Conservation (phyloP, 371 early-diverging fungal genomes). For the Syncephalastrum monosporum region DNA sequence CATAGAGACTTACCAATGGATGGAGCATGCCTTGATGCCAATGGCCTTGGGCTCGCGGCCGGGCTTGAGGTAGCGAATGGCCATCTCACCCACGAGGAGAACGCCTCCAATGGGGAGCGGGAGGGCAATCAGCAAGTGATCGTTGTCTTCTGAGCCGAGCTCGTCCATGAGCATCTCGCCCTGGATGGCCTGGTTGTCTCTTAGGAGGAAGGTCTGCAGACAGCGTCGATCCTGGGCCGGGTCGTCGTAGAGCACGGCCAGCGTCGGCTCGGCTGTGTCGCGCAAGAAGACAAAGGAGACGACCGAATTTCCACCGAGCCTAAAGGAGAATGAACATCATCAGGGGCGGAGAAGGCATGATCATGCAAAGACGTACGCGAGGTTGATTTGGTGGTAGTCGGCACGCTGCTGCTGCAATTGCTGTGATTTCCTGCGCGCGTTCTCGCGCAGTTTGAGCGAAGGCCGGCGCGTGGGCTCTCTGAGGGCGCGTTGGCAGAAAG, state of each 20-base stretch:
- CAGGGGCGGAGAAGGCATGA: no score
- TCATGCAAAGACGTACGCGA: conserved; percentile 8
- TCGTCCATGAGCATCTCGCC: conserved; percentile 33
- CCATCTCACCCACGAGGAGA: conserved; percentile 67
- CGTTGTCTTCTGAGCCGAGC: conserved; percentile 46
- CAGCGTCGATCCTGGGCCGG: conserved; percentile 49
- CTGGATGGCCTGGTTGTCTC: conserved; percentile 11
- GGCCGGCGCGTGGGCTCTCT: conserved; percentile 2
- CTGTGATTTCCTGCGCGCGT: conserved; percentile 13
- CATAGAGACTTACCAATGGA: conserved; percentile 42
- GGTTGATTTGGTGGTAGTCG: conserved; percentile 10
- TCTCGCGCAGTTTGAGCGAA: conserved; percentile 30
- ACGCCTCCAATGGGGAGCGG: conserved; percentile 66
- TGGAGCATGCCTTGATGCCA: conserved; percentile 53
- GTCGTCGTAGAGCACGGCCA: conserved; percentile 80
- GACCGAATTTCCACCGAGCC: conserved; percentile 73
- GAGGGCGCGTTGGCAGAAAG: conserved; percentile 8
- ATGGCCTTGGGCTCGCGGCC: conserved; percentile 48
- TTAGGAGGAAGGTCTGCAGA: conserved; percentile 11
- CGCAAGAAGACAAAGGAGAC: conserved; percentile 69
- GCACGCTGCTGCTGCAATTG: conserved; percentile 10
- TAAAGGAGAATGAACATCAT: conserved; percentile 11
- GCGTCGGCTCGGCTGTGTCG: conserved; percentile 48
- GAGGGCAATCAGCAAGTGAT: conserved; percentile 59
- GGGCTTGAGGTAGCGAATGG: conserved; percentile 61